A percentile compares a stretch with the other conserved stretches of the same genome.
These are phyloP conservation scores for Termitomyces eurrhizus DNA, from an alignment of 768 basidiomycete species.

Conservation along the genomic window DNA sequence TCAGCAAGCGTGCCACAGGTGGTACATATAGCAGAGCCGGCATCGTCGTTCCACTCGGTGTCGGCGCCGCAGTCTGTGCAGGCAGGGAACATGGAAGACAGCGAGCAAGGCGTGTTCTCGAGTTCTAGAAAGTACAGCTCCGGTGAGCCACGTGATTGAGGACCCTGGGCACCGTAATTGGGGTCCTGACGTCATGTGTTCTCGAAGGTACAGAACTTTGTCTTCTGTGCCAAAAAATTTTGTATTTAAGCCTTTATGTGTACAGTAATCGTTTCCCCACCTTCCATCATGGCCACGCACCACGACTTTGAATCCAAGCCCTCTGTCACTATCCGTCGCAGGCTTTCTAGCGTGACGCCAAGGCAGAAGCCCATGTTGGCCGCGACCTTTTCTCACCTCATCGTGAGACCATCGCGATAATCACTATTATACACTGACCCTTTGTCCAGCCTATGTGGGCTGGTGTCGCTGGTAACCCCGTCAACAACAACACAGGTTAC, in stretches of 20 bases:
- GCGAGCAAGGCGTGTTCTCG: background rate
- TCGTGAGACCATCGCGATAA: slow-evolving; percentile 39
- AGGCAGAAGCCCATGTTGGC: slow-evolving; percentile 50
- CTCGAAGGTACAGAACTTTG: slow-evolving; percentile 2
- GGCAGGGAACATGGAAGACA: slow-evolving; percentile 26
- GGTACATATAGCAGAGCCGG: slow-evolving; percentile 61
- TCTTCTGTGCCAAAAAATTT: slow-evolving; percentile 15
- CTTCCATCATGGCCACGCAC: slow-evolving; percentile 47
- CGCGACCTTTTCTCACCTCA: slow-evolving; percentile 57
- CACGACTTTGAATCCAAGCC: slow-evolving; percentile 58
- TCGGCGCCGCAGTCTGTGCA: slow-evolving; percentile 54
- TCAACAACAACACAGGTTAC: slow-evolving; percentile 56
- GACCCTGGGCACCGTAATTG: slow-evolving; percentile 10
- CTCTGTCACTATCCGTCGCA: slow-evolving; percentile 60
- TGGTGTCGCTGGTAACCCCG: slow-evolving; percentile 62
- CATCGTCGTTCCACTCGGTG: slow-evolving; percentile 54
- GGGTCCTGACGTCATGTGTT: slow-evolving; percentile 16
- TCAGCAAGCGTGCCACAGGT: slow-evolving; percentile 69
- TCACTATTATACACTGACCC: slow-evolving; percentile 20
- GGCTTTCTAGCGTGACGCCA: slow-evolving; percentile 58
- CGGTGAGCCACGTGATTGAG: slow-evolving; percentile 9
- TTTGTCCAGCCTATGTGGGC: slow-evolving; percentile 79
- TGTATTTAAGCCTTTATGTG: slow-evolving; percentile 28
- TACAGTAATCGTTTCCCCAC: slow-evolving; percentile 20
- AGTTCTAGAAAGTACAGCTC: background rate